Evolutionary conservation across 2,329 filamentous ascomycete species (phyloP), one percentile per base, ranked within the genome.

Genomic region (Tolypocladium ophioglossoides): DNA sequence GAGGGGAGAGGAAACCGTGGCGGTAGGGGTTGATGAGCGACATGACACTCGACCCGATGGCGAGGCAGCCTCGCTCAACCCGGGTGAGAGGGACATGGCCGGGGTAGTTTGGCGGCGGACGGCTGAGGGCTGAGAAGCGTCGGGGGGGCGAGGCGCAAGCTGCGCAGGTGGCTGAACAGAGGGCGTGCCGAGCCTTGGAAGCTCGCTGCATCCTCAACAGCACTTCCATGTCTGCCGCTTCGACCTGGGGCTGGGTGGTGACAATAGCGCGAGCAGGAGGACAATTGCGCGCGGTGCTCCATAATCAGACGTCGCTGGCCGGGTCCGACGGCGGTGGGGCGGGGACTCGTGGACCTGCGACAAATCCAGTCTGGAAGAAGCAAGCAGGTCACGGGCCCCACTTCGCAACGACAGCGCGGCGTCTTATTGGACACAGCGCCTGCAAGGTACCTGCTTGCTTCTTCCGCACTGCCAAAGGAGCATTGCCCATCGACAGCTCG

Each of bases 31-130:
- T 83, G 4, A 90, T 62, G 51, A 87, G 74, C 37, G 83, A 82
- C 63, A 79, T 75, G 52, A 87, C 67, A 46, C 83, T 81, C 9
- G 84, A 84, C 30, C 83, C 83, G 50, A 86, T 65, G 48, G 83
- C 82, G 50, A 99, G 78, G 20, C 83, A 84, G 56, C 83, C 78
- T 54, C 88, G 85, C 73, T 97, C 94, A 54, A 89, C 64, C 44
- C 73, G 72, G 9, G 87, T 96, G 54, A 99, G 80, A 38, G 92
- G 94, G 35, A 97, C 84, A 80, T 99, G 94, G 70, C 91, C 90
- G 1, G 88, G 84, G 74, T 97, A 97, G 64, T 89, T 94, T 55
- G 91, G 89, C 30, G 82, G 80, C 51, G 92, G 92, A 8, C 94
- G 87, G 70, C 87, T 87, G 63, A 95, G 82, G 58, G 90, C 82